These are phyloP conservation scores for Volvox africanus DNA, from an alignment of 139 green algal genomes.

Conservation along the genomic window DNA sequence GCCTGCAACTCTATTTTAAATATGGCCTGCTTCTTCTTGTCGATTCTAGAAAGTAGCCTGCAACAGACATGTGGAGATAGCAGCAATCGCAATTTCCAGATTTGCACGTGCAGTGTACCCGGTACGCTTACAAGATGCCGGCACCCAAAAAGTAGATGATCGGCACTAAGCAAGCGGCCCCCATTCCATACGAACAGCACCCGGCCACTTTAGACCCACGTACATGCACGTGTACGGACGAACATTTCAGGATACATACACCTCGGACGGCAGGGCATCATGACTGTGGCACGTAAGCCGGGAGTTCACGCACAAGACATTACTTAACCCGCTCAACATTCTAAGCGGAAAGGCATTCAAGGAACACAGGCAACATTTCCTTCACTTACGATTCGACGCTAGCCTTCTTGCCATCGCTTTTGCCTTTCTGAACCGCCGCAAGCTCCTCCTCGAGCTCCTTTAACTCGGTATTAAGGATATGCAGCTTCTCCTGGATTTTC, in stretches of 20 bases:
- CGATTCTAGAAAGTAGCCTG: constrained; percentile 45
- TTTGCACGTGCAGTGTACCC: no score
- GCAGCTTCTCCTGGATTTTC: constrained; percentile 62
- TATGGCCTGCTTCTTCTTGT: constrained; percentile 76
- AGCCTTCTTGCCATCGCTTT: constrained; percentile 65
- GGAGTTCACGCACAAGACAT: no score
- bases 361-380: neutral
- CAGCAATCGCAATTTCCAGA: no score
- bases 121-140: no score
- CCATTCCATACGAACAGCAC: neutral
- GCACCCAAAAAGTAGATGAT: no score
- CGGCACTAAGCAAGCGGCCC: neutral
- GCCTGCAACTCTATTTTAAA: constrained; percentile 70
- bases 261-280: no score
- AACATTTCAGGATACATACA: no score
- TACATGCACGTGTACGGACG: neutral
- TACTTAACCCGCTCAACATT: neutral
- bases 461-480: constrained; percentile 67
- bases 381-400: constrained; percentile 61
- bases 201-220: neutral
- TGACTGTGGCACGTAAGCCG: no score
- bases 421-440: constrained; percentile 66
- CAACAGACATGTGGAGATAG: neutral
- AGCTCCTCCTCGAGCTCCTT: constrained; percentile 78
- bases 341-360: neutral